These are phyloP conservation scores for Aspergillus spinulosporus DNA, from an alignment of 2,329 filamentous ascomycete genomes.

Conservation along the genomic window DNA sequence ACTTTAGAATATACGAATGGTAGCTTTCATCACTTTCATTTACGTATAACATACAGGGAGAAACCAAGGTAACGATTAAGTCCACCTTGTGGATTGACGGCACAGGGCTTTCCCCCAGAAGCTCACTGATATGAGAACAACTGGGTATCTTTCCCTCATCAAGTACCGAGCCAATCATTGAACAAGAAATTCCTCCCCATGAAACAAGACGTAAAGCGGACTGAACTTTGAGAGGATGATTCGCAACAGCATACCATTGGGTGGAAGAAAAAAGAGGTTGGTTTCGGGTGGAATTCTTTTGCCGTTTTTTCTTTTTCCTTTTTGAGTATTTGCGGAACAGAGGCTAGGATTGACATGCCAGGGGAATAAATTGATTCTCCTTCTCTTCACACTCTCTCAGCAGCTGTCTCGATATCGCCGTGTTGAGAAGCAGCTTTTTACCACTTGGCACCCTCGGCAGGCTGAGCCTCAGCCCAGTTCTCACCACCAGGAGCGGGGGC, in stretches of 20 bases:
- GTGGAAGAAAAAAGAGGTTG: constrained; percentile 26
- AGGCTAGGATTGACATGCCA: constrained; percentile 44
- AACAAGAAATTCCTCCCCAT: constrained; percentile 42
- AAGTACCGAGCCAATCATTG: constrained; percentile 70
- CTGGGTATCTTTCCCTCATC: constrained; percentile 99
- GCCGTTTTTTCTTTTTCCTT: constrained; percentile 37
- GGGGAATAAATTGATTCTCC: constrained; percentile 27
- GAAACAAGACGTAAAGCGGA: constrained; percentile 32
- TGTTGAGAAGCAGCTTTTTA: constrained; percentile 31
- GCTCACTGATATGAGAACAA: constrained; percentile 44
- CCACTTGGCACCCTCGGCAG: constrained; percentile 41
- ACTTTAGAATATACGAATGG: constrained; percentile 24
- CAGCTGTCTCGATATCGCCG: constrained; percentile 31
- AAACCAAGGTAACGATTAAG: constrained; percentile 79
- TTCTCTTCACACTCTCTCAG: constrained; percentile 29
- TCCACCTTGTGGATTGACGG: constrained; percentile 71
- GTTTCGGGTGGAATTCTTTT: constrained; percentile 32
- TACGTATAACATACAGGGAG: constrained; percentile 43
- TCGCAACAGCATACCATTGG: constrained; percentile 26
- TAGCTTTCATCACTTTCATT: constrained; percentile 37
- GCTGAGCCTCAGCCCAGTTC: constrained; percentile 44
- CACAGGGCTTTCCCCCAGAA: constrained; percentile 97
- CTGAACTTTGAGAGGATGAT: constrained; percentile 22
- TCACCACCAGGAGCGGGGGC: constrained; percentile 38
- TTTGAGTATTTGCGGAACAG: constrained; percentile 32